These are phyloP conservation scores for Aspergillus fructus DNA, from an alignment of 2,329 filamentous ascomycete species.

Conservation along the genomic window DNA sequence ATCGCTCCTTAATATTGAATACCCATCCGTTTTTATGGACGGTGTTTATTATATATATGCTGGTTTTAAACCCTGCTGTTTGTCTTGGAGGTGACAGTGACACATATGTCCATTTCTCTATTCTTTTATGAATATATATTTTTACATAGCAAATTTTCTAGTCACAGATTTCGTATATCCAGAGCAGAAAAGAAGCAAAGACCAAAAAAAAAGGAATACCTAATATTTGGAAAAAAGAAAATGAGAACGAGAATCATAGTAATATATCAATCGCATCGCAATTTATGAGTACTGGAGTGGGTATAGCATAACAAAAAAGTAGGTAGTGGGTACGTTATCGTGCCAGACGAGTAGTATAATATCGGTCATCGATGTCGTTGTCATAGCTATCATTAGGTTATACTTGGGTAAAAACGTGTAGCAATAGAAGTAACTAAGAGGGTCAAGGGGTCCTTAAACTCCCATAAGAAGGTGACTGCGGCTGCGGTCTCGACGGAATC, in stretches of 20 bases:
- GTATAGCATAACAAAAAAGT: not conserved
- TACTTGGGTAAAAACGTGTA: not conserved
- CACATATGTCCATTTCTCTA: not conserved
- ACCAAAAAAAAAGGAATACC: not conserved
- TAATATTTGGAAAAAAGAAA: not conserved
- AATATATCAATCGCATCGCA: not conserved
- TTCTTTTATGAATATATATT: not conserved
- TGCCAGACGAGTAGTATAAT: not conserved
- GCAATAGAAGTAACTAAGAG: not conserved
- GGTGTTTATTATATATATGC: not conserved
- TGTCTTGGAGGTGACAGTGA: not conserved
- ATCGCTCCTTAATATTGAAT: not conserved
- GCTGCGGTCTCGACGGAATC: not conserved
- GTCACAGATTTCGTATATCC: not conserved
- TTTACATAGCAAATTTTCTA: not conserved
- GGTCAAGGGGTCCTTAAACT: slow-evolving; percentile 1
- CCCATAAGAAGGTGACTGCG: not conserved
- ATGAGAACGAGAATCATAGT: not conserved
- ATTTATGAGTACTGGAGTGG: not conserved
- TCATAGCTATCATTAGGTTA: not conserved
- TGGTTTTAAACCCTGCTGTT: not conserved
- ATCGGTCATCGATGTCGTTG: not conserved
- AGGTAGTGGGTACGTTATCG: not conserved
- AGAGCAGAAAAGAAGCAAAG: not conserved
- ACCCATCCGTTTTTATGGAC: not conserved